These are phyloP conservation scores for Euphorbia peplus DNA, from an alignment of 345 rosid species.

Conservation along the genomic window DNA sequence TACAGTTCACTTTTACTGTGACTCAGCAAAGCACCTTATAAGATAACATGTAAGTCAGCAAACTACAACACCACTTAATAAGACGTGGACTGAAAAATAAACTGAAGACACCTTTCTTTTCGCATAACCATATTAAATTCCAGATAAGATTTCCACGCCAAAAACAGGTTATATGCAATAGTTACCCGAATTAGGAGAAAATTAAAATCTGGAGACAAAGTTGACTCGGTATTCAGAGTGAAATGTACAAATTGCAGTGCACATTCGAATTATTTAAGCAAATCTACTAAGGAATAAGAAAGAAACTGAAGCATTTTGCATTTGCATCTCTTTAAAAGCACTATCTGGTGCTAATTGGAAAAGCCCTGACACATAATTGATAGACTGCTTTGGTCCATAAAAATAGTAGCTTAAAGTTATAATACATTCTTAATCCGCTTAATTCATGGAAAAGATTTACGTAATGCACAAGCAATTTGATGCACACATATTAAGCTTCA, in stretches of 20 bases:
- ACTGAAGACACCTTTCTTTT: not conserved
- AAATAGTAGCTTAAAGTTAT: slow-evolving; percentile 1
- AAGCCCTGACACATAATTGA: not conserved
- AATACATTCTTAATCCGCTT: not conserved
- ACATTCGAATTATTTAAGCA: not conserved
- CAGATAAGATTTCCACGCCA: not conserved
- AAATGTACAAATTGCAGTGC: not conserved
- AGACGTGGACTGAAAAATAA: not conserved
- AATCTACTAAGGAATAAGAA: not conserved
- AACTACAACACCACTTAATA: not conserved
- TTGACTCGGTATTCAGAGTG: not conserved
- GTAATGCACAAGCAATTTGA: not conserved
- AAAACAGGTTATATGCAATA: not conserved
- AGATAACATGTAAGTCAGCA: not conserved
- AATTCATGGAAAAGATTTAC: not conserved
- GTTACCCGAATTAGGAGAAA: not conserved
- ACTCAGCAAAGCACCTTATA: not conserved
- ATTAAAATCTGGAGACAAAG: not conserved
- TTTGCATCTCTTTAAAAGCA: not conserved
- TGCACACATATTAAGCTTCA: no score
- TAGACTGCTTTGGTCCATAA: not conserved
- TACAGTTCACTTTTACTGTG: not conserved
- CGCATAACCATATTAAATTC: not conserved
- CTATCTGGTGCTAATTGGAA: not conserved
- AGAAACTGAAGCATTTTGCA: not conserved